Base-by-base conservation (phyloP, 352 stramenopile species). In the Globisporangium middletonii region DNA sequence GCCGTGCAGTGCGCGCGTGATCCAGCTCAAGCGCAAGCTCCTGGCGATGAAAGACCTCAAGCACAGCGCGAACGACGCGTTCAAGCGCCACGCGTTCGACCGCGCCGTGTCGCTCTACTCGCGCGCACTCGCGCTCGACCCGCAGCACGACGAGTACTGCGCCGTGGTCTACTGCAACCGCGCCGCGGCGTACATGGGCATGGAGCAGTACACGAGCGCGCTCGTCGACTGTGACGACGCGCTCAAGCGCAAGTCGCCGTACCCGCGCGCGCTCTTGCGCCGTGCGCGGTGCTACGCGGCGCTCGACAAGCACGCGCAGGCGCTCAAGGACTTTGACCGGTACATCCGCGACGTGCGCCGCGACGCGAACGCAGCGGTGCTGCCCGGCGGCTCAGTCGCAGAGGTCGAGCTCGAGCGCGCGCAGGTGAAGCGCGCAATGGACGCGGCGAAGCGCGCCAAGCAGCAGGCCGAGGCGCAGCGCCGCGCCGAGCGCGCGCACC, bases 151-250 rank as follows among this genome's bases (percentile, higher is more conserved):
- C n/a, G 71, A 83, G 49, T 92, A 82, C 60, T 90, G 81, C 55
- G 78, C 79, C 1, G 72, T 90, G 42, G 76, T 95, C 48, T 88
- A 85, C 47, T 90, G 83, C 67, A 95, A 95, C 54, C 78, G 85
- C 41, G 82, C 85, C 3, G 85, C 85, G 26, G 85, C 85, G 38
- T 69, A 88, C 27, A 95, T 95, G 85, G 75, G 70, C 4, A 55
- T 93, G 46, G 68, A 83, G 33, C 67, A 75, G 26, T 91, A 75
- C 55, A 66, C 83, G 42, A 83, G 70, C 15, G 85, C 83, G 2
- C 69, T 92, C 1, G 57, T 83, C 7, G 85, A 95, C 62, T 95
- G 85, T 43, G 80, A 91, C 26, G 74, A 86, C 11, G 79, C 85
- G 0, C 47, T 95, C 38, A 63, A 78, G 57, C 69, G 79, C 12